Evolutionary conservation across 2,329 filamentous ascomycete species (phyloP), one percentile per base, ranked within the genome.

Genomic region (Aureobasidium sp.): DNA sequence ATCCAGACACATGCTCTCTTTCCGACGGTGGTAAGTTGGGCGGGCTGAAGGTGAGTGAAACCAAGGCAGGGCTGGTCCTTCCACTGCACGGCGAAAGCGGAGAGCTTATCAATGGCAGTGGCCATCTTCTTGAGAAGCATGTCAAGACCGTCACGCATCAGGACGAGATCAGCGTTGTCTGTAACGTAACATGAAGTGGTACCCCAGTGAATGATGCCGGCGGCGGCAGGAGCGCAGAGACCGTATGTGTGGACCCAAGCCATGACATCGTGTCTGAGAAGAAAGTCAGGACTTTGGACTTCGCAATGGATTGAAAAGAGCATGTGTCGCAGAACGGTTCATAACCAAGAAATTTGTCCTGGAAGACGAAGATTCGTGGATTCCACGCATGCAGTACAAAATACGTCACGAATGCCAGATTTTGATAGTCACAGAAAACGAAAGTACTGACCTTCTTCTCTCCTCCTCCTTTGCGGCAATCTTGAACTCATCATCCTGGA

Each of bases 171-270:
- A 2, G 86, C 81, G 66, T 91, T 91, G 70, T 91, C 89, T 61
- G 88, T 92, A 42, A 85, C 81, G 68, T 80, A 85, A 73, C 80
- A 84, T 63, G 76, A 81, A 29, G 82, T 88, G 60, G 85, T 85
- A 66, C 87, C 88, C 73, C 82, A 85, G 73, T 96, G 91, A 63
- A 96, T 93, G 67, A 94, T 89, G 37, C 89, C 89, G 14, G 88
- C 89, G 9, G 90, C 90, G 37, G 84, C 87, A 1, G 90, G 90
- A 3, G 89, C 89, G 63, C 82, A 85, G 66, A 82, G 75, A 3
- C 89, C 90, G 73, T 87, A 93, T 14, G 88, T 69, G 66, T 80
- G 73, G n/a, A 78, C 76, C 70, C 79, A 77, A 60, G 83, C 83
- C 84, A 86, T 87, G 34, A 75, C 73, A 72, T 76, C 73, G 68